phyloP scores from a whole-genome alignment of 352 stramenopile species.

The Pythium monospermum region DNA sequence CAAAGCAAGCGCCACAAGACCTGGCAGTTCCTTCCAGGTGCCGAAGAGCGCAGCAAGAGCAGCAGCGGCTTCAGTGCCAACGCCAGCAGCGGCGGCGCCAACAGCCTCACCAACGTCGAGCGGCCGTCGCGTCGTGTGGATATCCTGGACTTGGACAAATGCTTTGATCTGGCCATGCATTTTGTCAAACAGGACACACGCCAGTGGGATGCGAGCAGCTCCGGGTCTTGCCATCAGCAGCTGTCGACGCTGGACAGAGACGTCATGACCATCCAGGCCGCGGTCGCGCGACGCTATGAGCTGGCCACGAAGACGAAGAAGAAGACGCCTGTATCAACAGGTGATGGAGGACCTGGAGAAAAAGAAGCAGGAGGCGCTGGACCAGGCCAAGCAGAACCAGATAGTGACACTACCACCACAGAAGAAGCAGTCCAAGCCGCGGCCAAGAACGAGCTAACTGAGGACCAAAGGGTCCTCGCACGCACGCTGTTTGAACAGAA shows the following conservation, averaged over 20 bases:
- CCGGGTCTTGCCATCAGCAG: too few relatives aligned
- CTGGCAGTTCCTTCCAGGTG: conserved; percentile 65
- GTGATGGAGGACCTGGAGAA: neutral
- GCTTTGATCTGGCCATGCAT: conserved; percentile 61
- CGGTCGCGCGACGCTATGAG: conserved; percentile 26
- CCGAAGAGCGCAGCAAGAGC: conserved; percentile 51
- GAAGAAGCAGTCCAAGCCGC: neutral
- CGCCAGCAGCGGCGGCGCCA: conserved; percentile 23
- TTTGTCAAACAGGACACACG: conserved; percentile 53
- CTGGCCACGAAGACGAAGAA: neutral
- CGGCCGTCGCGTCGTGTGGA: conserved; percentile 58
- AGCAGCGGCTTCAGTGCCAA: conserved; percentile 32
- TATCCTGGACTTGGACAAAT: conserved; percentile 62
- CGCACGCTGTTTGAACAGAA: conserved; percentile 87
- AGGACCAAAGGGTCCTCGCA: conserved; percentile 36
- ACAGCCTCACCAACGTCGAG: conserved; percentile 51
- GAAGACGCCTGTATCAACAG: neutral
- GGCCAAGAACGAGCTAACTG: neutral
- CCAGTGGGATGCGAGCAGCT: conserved; percentile 33
- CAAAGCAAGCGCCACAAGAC: conserved; percentile 63
- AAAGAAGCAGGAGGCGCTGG: neutral
- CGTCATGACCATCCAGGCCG: conserved; percentile 50
- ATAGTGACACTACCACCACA: too few relatives aligned
- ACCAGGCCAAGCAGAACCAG: neutral
- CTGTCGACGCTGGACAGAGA: conserved; percentile 63